Conservation (phyloP, 1,139 yeast species). For the Lodderomyces parapsilosis region DNA sequence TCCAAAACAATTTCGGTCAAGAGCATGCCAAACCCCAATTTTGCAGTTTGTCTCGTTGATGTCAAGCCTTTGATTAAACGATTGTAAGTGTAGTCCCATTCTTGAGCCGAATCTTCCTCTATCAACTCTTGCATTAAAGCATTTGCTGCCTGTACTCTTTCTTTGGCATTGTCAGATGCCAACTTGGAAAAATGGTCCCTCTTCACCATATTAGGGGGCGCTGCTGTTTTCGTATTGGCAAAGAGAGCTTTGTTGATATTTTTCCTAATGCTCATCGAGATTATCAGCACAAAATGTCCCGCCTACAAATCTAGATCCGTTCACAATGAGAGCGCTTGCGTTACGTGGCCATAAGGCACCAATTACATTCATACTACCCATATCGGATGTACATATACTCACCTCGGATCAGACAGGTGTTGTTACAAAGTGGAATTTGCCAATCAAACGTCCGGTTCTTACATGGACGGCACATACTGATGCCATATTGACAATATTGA, state of each 20-base stretch:
- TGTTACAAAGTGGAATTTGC: constrained; percentile 52
- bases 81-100: constrained; percentile 80
- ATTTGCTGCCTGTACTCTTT: constrained; percentile 73
- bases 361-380: constrained; percentile 8
- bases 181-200: constrained; percentile 76
- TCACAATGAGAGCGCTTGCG: constrained; percentile 9
- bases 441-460: constrained; percentile 39
- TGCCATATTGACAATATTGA: constrained; percentile 41
- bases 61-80: constrained; percentile 79
- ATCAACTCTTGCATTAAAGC: constrained; percentile 59
- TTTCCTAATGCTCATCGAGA: constrained; percentile 3
- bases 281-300: not conserved
- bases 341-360: constrained; percentile 12
- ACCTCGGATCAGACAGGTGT: constrained; percentile 29
- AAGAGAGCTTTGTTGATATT: not conserved
- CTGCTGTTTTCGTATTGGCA: not conserved
- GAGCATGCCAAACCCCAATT: constrained; percentile 88
- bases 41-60: constrained; percentile 78
- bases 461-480: constrained; percentile 53
- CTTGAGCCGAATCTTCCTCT: constrained; percentile 45
- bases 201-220: constrained; percentile 35
- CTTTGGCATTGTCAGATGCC: constrained; percentile 74
- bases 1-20: constrained; percentile 70
- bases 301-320: not conserved
- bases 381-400: not conserved